Percentiles rank a stretch among this genome's conserved stretches.
These are phyloP conservation scores for Paulownia fortunei DNA, from an alignment of 257 asterid genomes.

Conservation along the genomic window DNA sequence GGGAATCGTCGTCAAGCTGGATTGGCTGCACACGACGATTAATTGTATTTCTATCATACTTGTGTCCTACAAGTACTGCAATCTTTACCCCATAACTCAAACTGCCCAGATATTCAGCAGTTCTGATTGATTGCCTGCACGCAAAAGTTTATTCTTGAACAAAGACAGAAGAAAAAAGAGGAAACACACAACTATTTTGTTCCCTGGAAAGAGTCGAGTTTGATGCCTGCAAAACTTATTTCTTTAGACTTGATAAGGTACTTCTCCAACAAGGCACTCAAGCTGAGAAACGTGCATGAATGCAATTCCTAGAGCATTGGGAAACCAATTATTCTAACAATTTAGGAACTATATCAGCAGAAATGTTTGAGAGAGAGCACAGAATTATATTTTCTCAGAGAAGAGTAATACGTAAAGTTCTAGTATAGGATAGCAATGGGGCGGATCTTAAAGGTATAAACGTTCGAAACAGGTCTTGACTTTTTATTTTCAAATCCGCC, in stretches of 20 bases:
- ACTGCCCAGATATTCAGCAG: background rate
- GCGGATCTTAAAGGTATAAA: too few relatives aligned
- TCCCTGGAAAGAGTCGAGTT: constrained; percentile 58
- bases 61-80: constrained; percentile 8
- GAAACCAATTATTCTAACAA: constrained; percentile 29
- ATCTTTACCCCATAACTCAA: background rate
- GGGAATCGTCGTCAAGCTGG: background rate
- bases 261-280: constrained; percentile 9
- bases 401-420: constrained; percentile 25
- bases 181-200: constrained; percentile 52
- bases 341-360: background rate
- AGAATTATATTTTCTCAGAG: constrained; percentile 1
- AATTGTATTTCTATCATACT: background rate
- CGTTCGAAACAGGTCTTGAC: too few relatives aligned
- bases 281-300: constrained; percentile 19
- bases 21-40: background rate
- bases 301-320: constrained; percentile 17
- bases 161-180: constrained; percentile 40
- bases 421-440: too few relatives aligned
- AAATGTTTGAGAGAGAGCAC: background rate
- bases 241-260: background rate
- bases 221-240: constrained; percentile 41
- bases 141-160: constrained; percentile 20
- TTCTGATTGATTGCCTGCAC: constrained; percentile 19
- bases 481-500: too few relatives aligned